phyloP scores from a whole-genome alignment of 306 rosid genomes.

The Lithocarpus polystachyus region DNA sequence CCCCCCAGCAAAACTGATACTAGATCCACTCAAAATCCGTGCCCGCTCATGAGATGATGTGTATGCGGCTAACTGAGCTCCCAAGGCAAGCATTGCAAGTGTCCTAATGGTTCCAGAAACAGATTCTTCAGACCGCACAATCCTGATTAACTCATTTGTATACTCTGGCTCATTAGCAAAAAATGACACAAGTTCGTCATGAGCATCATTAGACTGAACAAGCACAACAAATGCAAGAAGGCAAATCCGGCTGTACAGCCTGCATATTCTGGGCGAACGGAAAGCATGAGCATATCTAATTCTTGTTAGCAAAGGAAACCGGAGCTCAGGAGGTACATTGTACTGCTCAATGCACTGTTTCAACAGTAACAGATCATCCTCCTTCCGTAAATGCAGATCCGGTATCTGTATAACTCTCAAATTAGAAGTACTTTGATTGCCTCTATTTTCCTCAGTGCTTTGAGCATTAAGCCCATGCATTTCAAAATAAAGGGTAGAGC shows the following conservation, averaged over 20 bases:
- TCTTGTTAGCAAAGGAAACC: constrained; percentile 83
- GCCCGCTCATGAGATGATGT: constrained; percentile 95
- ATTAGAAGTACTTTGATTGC: constrained; percentile 41
- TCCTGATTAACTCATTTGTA: constrained; percentile 84
- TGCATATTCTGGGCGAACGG: constrained; percentile 74
- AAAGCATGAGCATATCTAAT: constrained; percentile 91
- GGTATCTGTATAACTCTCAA: constrained; percentile 74
- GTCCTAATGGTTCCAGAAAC: constrained; percentile 88
- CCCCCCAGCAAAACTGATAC: constrained; percentile 89
- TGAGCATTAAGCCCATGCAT: constrained; percentile 58
- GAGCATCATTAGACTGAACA: constrained; percentile 93
- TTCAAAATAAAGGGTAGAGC: constrained; percentile 93
- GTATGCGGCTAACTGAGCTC: constrained; percentile 96
- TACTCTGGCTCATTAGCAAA: constrained; percentile 96
- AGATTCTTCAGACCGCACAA: constrained; percentile 84
- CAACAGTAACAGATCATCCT: constrained; percentile 70
- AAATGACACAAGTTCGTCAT: constrained; percentile 86
- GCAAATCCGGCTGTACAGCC: constrained; percentile 83
- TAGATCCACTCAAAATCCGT: constrained; percentile 86
- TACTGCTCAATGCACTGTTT: constrained; percentile 76
- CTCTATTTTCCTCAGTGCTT: constrained; percentile 43
- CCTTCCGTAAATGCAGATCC: constrained; percentile 74
- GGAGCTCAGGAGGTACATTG: constrained; percentile 65
- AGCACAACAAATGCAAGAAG: constrained; percentile 91
- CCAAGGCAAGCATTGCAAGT: constrained; percentile 95